Evolutionary conservation across 208 protist species (phyloP).

Genomic region (Crithidia acanthocephali): DNA sequence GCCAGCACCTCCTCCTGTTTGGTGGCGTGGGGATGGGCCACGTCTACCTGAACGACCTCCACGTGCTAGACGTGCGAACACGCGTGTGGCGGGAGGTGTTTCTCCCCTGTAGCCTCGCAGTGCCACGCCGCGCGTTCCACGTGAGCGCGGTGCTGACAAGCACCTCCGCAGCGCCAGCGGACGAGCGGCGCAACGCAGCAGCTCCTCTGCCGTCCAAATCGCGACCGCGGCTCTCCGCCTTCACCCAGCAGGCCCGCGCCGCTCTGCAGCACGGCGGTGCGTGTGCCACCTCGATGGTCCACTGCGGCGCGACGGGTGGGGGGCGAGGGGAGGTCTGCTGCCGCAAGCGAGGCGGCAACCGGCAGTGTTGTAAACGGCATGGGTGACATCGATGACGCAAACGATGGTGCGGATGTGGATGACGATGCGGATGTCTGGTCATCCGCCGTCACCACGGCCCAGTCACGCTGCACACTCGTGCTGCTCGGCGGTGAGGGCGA

Average conservation of each 20-base stretch:
- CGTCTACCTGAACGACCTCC: slow-evolving; percentile 63
- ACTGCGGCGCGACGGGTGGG: too few relatives aligned
- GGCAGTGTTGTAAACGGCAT: not conserved
- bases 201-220: not conserved
- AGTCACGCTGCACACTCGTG: slow-evolving; percentile 36
- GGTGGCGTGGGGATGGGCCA: slow-evolving; percentile 55
- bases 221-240: not conserved
- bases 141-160: slow-evolving; percentile 35
- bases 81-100: slow-evolving; percentile 83
- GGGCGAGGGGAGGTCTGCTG: not conserved
- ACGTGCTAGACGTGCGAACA: slow-evolving; percentile 63
- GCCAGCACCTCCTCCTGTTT: slow-evolving; percentile 61
- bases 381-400: not conserved
- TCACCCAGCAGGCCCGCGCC: not conserved
- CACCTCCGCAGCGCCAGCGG: not conserved
- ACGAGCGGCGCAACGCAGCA: not conserved
- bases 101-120: slow-evolving; percentile 41
- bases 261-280: not conserved
- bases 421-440: slow-evolving; percentile 19
- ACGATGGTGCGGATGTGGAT: slow-evolving; percentile 4
- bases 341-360: not conserved
- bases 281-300: too few relatives aligned
- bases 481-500: slow-evolving; percentile 66
- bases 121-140: slow-evolving; percentile 71
- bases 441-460: slow-evolving; percentile 12